A percentile compares a stretch with the other conserved stretches of the same genome.
phyloP scores from a whole-genome alignment of 176 grass and related monocot genomes.

The Ananas comosus region DNA sequence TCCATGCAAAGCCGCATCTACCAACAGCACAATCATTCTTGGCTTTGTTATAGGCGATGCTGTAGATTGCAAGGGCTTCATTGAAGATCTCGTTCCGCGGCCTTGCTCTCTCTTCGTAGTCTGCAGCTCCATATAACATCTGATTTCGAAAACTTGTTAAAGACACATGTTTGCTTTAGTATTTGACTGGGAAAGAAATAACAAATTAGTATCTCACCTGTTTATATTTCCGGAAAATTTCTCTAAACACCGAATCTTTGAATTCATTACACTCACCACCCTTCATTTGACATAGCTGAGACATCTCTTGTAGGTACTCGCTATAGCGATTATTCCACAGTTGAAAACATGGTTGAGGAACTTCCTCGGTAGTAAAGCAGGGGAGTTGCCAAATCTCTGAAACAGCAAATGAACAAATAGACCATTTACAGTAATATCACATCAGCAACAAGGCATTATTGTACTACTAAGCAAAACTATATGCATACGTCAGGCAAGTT shows the following conservation, averaged over 20 bases:
- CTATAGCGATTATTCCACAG: conserved; percentile 16
- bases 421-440: too few relatives aligned
- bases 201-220: conserved; percentile 14
- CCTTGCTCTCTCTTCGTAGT: conserved; percentile 32
- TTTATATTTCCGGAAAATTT: conserved; percentile 46
- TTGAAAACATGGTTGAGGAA: background rate
- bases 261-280: conserved; percentile 8
- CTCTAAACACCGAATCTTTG: conserved; percentile 13
- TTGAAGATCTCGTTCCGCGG: conserved; percentile 9
- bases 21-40: background rate
- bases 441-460: too few relatives aligned
- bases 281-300: background rate
- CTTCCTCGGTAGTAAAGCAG: conserved; percentile 20
- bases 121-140: conserved; percentile 37
- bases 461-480: too few relatives aligned
- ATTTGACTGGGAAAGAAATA: background rate
- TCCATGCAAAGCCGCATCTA: conserved; percentile 50
- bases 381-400: conserved; percentile 38
- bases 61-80: conserved; percentile 42
- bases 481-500: too few relatives aligned
- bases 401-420: background rate
- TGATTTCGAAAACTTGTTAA: conserved; percentile 1
- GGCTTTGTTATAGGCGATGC: conserved; percentile 33
- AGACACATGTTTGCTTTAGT: background rate
- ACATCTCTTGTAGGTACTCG: conserved; percentile 29